Percentiles rank a stretch among this genome's conserved stretches.
phyloP scores from a whole-genome alignment of 2,329 filamentous ascomycete genomes.

The Calonectria pseudoreteaudii region DNA sequence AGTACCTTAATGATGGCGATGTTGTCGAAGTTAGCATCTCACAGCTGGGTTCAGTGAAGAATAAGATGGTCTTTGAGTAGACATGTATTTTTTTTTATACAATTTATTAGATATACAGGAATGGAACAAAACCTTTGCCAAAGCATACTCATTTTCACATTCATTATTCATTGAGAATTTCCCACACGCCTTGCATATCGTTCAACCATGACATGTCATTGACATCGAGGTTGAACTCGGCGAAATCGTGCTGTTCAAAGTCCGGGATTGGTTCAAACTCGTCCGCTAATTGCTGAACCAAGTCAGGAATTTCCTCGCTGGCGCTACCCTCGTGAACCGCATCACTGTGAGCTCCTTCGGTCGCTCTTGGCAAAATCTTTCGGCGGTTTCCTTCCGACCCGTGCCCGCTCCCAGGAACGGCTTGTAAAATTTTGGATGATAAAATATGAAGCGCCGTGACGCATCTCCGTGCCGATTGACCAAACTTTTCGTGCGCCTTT shows the following conservation, averaged over 20 bases:
- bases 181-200: conserved; percentile 47
- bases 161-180: conserved; percentile 41
- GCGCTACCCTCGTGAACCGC: conserved; percentile 21
- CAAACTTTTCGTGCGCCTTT: conserved; percentile 48
- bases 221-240: conserved; percentile 45
- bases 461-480: conserved; percentile 48
- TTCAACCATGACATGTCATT: conserved; percentile 50
- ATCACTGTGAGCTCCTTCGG: not conserved
- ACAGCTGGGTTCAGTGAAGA: conserved; percentile 46
- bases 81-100: not conserved
- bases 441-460: conserved; percentile 49
- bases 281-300: conserved; percentile 32
- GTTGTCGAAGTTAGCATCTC: conserved; percentile 57
- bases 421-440: conserved; percentile 48
- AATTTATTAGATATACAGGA: not conserved
- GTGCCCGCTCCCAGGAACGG: conserved; percentile 15
- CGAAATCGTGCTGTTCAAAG: conserved; percentile 38
- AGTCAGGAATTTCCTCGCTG: not conserved
- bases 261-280: conserved; percentile 39
- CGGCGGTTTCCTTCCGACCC: not conserved
- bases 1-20: conserved; percentile 56
- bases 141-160: not conserved
- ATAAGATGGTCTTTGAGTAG: conserved; percentile 53
- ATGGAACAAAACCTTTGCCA: not conserved
- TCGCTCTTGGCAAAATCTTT: not conserved